Percentiles rank a stretch among this genome's conserved stretches.
These are phyloP conservation scores for Pezicula rhizophila DNA, from an alignment of 2,329 filamentous ascomycete species.

Conservation along the genomic window DNA sequence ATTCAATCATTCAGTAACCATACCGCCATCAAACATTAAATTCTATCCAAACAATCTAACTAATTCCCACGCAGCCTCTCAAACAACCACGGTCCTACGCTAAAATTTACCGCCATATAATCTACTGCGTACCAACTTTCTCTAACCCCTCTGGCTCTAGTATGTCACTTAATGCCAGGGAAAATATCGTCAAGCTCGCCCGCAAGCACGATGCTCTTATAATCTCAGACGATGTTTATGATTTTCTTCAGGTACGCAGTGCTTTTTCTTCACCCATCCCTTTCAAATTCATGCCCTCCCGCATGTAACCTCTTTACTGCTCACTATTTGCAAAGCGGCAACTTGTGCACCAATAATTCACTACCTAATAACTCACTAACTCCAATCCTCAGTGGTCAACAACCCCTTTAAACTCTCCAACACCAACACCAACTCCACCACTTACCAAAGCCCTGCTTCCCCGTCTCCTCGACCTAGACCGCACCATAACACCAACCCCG, in stretches of 20 bases:
- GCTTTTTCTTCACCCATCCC: too few relatives aligned
- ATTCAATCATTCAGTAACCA: neutral
- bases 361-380: too few relatives aligned
- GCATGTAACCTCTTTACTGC: too few relatives aligned
- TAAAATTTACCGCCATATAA: constrained; percentile 79
- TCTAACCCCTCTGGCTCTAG: constrained; percentile 83
- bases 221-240: constrained; percentile 88
- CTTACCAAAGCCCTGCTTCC: constrained; percentile 42
- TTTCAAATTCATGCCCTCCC: too few relatives aligned
- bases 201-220: constrained; percentile 76
- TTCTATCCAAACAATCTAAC: neutral
- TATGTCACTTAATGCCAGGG: constrained; percentile 64
- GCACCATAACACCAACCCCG: constrained; percentile 54
- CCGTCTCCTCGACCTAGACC: constrained; percentile 73
- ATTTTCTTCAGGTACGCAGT: constrained; percentile 58
- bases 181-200: constrained; percentile 68
- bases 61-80: constrained; percentile 3
- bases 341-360: too few relatives aligned
- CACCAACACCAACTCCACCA: constrained; percentile 1
- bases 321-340: too few relatives aligned
- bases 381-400: constrained; percentile 47
- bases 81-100: constrained; percentile 40
- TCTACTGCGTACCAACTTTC: constrained; percentile 86
- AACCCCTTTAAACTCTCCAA: constrained; percentile 14
- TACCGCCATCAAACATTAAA: neutral